Conservation (phyloP, 2,329 filamentous ascomycete genomes). For the Corinectria fuckeliana region DNA sequence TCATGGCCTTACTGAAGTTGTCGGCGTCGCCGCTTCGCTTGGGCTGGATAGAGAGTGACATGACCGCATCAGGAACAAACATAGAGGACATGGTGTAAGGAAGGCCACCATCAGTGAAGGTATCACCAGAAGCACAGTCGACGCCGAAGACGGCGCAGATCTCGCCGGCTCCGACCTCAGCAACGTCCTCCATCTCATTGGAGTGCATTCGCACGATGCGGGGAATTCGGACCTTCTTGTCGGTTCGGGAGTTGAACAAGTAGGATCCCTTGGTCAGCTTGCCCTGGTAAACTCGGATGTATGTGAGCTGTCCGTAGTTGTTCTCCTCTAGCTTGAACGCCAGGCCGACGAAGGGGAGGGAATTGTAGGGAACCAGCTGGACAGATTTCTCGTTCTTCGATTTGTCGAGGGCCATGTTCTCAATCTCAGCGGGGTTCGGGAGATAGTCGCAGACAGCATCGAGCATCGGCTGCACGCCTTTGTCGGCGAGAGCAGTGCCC, state of each 20-base stretch:
- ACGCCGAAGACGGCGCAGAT: constrained; percentile 99
- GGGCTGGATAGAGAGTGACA: constrained; percentile 95
- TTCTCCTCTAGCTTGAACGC: constrained; percentile 99
- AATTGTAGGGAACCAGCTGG: constrained; percentile 90
- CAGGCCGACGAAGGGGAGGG: constrained; percentile 90
- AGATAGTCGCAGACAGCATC: constrained; percentile 97
- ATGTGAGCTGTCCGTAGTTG: constrained; percentile 97
- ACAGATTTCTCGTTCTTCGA: constrained; percentile 79
- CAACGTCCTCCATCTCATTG: constrained; percentile 98
- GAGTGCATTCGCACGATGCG: constrained; percentile 99
- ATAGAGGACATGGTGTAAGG: constrained; percentile 98
- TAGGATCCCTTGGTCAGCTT: constrained; percentile 85
- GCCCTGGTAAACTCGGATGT: constrained; percentile 98
- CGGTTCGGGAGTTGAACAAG: constrained; percentile 90
- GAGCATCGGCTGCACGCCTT: constrained; percentile 94
- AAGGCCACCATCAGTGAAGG: constrained; percentile 91
- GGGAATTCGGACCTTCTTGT: constrained; percentile 96
- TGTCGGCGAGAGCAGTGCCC: constrained; percentile 94
- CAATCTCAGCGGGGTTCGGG: constrained; percentile 87
- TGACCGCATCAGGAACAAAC: constrained; percentile 97
- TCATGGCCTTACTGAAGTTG: constrained; percentile 98
- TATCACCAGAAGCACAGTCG: constrained; percentile 96
- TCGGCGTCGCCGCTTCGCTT: constrained; percentile 90
- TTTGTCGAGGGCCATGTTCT: constrained; percentile 88
- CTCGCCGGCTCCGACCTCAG: constrained; percentile 91